Conservation (phyloP, 768 basidiomycete genomes). For the Panus rudis region DNA sequence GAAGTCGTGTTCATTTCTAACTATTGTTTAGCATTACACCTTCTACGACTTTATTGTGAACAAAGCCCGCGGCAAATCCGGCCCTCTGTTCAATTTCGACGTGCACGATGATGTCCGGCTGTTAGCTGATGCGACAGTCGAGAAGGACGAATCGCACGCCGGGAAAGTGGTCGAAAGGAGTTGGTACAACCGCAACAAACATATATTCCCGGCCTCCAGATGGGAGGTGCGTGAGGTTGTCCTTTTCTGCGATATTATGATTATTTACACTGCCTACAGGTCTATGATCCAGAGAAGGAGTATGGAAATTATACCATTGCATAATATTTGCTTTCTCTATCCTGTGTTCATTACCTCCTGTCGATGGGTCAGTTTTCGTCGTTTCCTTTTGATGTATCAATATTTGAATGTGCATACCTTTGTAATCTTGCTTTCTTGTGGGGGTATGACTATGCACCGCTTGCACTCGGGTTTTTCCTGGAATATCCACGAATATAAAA, state of each 20-base stretch:
- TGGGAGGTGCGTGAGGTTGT: conserved; percentile 72
- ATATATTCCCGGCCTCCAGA: conserved; percentile 93
- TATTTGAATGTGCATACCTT: too few species aligned
- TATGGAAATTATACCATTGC: conserved; percentile 90
- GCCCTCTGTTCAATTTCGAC: conserved; percentile 97
- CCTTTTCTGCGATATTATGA: not conserved
- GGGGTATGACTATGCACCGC: too few species aligned
- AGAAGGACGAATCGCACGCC: conserved; percentile 98
- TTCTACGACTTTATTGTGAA: conserved; percentile 99
- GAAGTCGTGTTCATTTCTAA: not conserved
- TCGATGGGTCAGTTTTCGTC: too few species aligned
- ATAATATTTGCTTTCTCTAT: conserved; percentile 18
- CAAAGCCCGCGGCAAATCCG: conserved; percentile 97
- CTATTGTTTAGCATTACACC: conserved; percentile 70
- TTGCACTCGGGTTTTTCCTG: too few species aligned
- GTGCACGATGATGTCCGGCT: conserved; percentile 97
- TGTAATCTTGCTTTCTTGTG: too few species aligned
- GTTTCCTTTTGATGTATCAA: too few species aligned
- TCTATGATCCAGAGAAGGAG: conserved; percentile 91
- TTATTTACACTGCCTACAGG: conserved; percentile 31
- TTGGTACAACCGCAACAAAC: conserved; percentile 94
- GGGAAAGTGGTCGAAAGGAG: conserved; percentile 97
- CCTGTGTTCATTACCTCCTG: too few species aligned
- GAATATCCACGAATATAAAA: too few species aligned
- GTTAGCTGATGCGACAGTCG: conserved; percentile 87